These are phyloP conservation scores for Aspergillus sergii DNA, from an alignment of 2,329 filamentous ascomycete genomes.

Conservation along the genomic window DNA sequence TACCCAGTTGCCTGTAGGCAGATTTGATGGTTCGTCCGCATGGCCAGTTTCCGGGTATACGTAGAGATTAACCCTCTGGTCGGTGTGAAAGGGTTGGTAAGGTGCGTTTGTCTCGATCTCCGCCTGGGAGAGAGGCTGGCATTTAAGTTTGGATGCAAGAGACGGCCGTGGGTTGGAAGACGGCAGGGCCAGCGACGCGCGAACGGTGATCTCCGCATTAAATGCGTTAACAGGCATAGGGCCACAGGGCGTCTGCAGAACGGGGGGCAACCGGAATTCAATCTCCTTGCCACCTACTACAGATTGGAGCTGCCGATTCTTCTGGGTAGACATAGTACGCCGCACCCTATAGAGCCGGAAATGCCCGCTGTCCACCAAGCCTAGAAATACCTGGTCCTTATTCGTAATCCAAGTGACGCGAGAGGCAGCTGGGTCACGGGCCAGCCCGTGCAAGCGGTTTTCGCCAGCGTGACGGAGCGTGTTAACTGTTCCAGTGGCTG, in stretches of 20 bases:
- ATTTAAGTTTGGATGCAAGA: conserved; percentile 41
- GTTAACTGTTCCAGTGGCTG: conserved; percentile 51
- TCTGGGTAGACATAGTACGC: conserved; percentile 52
- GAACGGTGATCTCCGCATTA: conserved; percentile 45
- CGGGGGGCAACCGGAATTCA: conserved; percentile 67
- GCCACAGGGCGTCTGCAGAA: conserved; percentile 63
- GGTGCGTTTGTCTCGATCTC: conserved; percentile 96
- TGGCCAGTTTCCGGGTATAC: conserved; percentile 56
- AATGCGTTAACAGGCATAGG: conserved; percentile 60
- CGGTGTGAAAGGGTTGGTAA: conserved; percentile 94
- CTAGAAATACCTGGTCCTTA: conserved; percentile 46
- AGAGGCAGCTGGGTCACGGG: conserved; percentile 41
- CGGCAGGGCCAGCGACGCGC: conserved; percentile 47
- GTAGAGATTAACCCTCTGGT: conserved; percentile 78
- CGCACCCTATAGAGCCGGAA: conserved; percentile 50
- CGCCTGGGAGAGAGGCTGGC: conserved; percentile 69
- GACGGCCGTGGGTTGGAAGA: conserved; percentile 45
- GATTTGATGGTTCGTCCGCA: conserved; percentile 45
- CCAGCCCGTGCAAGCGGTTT: conserved; percentile 49
- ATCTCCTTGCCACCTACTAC: conserved; percentile 61
- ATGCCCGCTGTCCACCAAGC: conserved; percentile 47
- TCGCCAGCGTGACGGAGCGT: conserved; percentile 52
- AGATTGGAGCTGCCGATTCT: conserved; percentile 56
- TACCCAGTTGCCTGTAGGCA: conserved; percentile 49
- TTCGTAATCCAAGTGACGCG: conserved; percentile 50